Base-by-base conservation (phyloP, 2,329 filamentous ascomycete genomes). In the Beauveria scarabaeidicola region DNA sequence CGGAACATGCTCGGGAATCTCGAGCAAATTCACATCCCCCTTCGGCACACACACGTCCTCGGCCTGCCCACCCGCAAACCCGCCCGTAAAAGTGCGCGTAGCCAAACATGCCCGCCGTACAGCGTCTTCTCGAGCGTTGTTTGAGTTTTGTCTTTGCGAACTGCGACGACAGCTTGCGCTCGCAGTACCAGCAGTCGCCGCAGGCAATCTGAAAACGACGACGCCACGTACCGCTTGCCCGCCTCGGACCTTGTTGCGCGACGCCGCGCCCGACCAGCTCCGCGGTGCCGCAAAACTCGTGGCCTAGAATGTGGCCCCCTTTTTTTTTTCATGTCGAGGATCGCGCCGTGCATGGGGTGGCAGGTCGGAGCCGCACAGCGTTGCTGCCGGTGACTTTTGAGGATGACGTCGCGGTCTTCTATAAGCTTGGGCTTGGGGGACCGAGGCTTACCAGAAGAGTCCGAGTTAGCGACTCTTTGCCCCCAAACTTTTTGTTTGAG, bases 151-250 rank as follows among this genome's bases (percentile, higher is more conserved):
- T 95, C 72, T 78, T 83, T 67, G 91, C 89, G 70, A 91, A 96
- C 67, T 90, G 86, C 17, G 87, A 91, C 0, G 86, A 89, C 1
- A 90, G 78, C 71, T 91, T 90, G 73, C 89, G 81, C 64, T 87
- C 81, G 77, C 91, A 96, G 72, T 86, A 92, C 72, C 83, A 87
- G 75, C 91, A 96, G 58, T 78, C 75, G 8, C 81, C 82, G 62
- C 82, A 85, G 0, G 90, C 89, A 68, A 96, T 94, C 71, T 94
- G 90, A 77, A 96, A n/a, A n/a, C n/a, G n/a, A 96, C 10, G 86
- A 89, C 0, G 88, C 90, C 1, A 96, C 91, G 21, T 94, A 91
- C 32, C 91, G 78, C 64, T 85, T 81, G 15, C 86, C 87, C 8
- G 77, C 72, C 61, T 83, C 73, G 52, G 52, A 86, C 70, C 32